Base-by-base conservation (phyloP, 768 basidiomycete species). In the Agaricus sinodeliciosus region DNA sequence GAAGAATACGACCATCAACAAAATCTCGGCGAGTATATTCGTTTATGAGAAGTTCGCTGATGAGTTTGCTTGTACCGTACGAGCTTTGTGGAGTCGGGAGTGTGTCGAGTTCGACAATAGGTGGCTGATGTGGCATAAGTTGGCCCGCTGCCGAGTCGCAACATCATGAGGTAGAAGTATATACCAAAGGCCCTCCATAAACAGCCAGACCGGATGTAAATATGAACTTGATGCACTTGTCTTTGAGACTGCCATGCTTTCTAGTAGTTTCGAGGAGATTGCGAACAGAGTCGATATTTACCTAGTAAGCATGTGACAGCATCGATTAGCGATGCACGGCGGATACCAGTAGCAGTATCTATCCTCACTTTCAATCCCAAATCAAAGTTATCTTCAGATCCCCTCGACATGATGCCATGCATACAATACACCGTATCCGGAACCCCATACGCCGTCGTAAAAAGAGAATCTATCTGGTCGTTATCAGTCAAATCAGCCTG, bases 391-490 rank as follows among this genome's bases (percentile, higher is more conserved):
- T 79, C 77, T 61, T 84, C 82, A 13, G 79, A 73, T 34, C 79
- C 79, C 13, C 80, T 75, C 22, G 79, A 81, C 82, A 84, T 82
- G 59, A 82, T 79, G 2, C 82, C 82, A 59, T 79, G 76, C 22
- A 77, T 62, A 52, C 75, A 77, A 56, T 77, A 77, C 16, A 77
- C 63, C 6, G 70, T 72, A 55, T 73, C 71, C 0, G 73, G 74
- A 4, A 72, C 56, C 13, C 74, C 75, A 36, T 69, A 62, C 22
- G 62, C 46, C 9, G 72, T 75, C 16, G 61, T 58, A 61, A 77
- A 77, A 9, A 77, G 59, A 0, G 55, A 55, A 31, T 75, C 66
- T 31, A 69, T 60, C 47, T 72, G 64, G 13, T 59, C 49, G 22
- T 57, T 60, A 43, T 72, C 67, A 2, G 72, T 75, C 56, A 77